A percentile compares a stretch with the other conserved stretches of the same genome.
These are phyloP conservation scores for Macroventuria anomochaeta DNA, from an alignment of 2,329 filamentous ascomycete species.

Conservation along the genomic window DNA sequence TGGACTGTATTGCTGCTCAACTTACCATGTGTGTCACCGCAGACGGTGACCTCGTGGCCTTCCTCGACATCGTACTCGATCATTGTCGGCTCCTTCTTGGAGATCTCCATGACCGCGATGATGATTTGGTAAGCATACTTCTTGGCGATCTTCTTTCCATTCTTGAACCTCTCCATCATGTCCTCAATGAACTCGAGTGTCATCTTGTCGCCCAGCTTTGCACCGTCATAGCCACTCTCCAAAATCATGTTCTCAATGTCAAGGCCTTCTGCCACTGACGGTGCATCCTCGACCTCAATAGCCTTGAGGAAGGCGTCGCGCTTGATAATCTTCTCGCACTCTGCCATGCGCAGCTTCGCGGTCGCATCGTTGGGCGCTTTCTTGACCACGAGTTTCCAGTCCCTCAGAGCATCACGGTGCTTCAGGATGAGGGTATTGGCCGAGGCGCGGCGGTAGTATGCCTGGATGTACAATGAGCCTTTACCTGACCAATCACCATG, in stretches of 20 bases:
- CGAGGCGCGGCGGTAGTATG: conserved; percentile 91
- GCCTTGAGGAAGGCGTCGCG: conserved; percentile 91
- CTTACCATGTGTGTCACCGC: conserved; percentile 93
- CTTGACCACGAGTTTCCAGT: conserved; percentile 90
- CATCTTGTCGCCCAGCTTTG: conserved; percentile 79
- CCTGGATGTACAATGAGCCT: conserved; percentile 58
- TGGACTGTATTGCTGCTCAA: not conserved
- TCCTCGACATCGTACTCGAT: conserved; percentile 85
- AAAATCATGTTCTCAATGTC: conserved; percentile 86
- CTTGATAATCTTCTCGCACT: conserved; percentile 94
- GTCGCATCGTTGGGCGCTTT: conserved; percentile 88
- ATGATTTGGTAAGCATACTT: conserved; percentile 99
- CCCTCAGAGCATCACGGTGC: conserved; percentile 84
- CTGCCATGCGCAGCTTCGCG: conserved; percentile 86
- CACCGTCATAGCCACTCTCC: conserved; percentile 85
- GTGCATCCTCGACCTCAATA: conserved; percentile 90
- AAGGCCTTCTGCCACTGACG: conserved; percentile 88
- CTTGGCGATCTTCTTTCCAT: conserved; percentile 89
- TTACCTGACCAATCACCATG: not conserved
- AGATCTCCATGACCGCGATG: conserved; percentile 84
- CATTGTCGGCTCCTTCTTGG: conserved; percentile 95
- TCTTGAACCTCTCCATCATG: conserved; percentile 89
- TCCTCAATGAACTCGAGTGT: conserved; percentile 96
- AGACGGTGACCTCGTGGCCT: conserved; percentile 85
- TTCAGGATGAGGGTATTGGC: conserved; percentile 90